Percentiles rank a stretch among this genome's conserved stretches.
These are phyloP conservation scores for Moniliophthora roreri DNA, from an alignment of 1,284 basidiomycete species.

Conservation along the genomic window DNA sequence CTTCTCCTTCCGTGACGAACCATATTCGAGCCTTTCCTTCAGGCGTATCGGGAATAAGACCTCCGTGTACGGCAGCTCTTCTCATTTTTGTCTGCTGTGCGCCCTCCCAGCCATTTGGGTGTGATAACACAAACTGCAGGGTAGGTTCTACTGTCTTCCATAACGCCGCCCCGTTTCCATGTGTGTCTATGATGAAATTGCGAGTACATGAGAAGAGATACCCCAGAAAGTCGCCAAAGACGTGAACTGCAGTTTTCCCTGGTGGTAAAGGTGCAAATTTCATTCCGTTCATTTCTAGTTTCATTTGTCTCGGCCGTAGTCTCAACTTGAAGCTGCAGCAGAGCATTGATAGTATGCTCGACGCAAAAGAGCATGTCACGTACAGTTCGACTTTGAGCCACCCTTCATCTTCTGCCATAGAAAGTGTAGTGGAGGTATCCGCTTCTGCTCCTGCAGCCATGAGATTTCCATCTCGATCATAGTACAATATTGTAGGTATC, in stretches of 20 bases:
- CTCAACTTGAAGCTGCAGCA: slow-evolving; percentile 72
- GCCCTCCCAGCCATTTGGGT: slow-evolving; percentile 83
- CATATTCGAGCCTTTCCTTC: slow-evolving; percentile 67
- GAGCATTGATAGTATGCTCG: no score
- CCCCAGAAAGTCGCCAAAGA: slow-evolving; percentile 74
- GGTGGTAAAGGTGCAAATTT: slow-evolving; percentile 62
- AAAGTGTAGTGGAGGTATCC: slow-evolving; percentile 53
- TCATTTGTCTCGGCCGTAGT: slow-evolving; percentile 71
- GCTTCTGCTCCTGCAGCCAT: slow-evolving; percentile 75
- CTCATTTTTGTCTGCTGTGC: slow-evolving; percentile 78
- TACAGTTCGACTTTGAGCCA: slow-evolving; percentile 76
- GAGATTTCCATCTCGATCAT: slow-evolving; percentile 60
- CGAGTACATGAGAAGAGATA: slow-evolving; percentile 73
- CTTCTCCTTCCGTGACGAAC: slow-evolving; percentile 80
- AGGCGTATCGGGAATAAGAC: slow-evolving; percentile 68
- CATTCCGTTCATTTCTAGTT: slow-evolving; percentile 80
- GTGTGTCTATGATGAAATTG: slow-evolving; percentile 72
- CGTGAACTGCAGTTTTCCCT: slow-evolving; percentile 65
- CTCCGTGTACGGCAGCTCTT: slow-evolving; percentile 63
- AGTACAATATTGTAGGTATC: slow-evolving; percentile 75
- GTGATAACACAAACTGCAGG: slow-evolving; percentile 71
- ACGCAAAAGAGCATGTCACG: slow-evolving; percentile 22
- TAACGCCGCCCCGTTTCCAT: slow-evolving; percentile 62
- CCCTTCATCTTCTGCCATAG: slow-evolving; percentile 68
- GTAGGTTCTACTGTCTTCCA: slow-evolving; percentile 67